Conservation (phyloP, 768 basidiomycete species). For the Phylloporus sp. region DNA sequence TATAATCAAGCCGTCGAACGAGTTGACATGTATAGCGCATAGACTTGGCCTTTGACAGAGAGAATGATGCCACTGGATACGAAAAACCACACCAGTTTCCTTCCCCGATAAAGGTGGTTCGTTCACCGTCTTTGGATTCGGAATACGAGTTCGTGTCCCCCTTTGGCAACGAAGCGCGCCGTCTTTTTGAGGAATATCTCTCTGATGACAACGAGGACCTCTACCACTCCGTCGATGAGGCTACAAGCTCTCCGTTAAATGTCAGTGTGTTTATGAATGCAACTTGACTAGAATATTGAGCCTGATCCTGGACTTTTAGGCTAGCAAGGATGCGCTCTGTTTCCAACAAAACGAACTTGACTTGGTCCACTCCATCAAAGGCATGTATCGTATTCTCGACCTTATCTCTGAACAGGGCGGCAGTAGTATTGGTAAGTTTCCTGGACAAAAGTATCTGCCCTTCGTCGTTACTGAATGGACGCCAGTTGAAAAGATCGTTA, state of each 20-base stretch:
- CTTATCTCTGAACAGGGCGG: constrained; percentile 48
- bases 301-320: not conserved
- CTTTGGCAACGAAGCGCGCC: not conserved
- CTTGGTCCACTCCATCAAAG: constrained; percentile 32
- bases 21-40: no score
- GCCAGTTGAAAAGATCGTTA: constrained; percentile 60
- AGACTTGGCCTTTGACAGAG: no score
- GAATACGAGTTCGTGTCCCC: not conserved
- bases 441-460: not conserved
- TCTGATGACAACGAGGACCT: constrained; percentile 12
- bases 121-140: not conserved
- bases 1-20: no score
- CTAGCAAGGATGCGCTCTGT: not conserved
- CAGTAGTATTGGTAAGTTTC: constrained; percentile 44
- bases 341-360: constrained; percentile 14
- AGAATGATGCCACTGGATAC: no score
- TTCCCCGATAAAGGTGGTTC: constrained; percentile 4
- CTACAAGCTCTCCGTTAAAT: not conserved
- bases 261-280: not conserved
- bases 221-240: constrained; percentile 4
- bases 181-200: not conserved
- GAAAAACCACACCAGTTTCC: no score
- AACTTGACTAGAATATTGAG: no score
- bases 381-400: constrained; percentile 51
- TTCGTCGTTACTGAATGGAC: not conserved